phyloP scores from a whole-genome alignment of 2,329 filamentous ascomycete genomes.

The Cylindrodendrum hubeiense region DNA sequence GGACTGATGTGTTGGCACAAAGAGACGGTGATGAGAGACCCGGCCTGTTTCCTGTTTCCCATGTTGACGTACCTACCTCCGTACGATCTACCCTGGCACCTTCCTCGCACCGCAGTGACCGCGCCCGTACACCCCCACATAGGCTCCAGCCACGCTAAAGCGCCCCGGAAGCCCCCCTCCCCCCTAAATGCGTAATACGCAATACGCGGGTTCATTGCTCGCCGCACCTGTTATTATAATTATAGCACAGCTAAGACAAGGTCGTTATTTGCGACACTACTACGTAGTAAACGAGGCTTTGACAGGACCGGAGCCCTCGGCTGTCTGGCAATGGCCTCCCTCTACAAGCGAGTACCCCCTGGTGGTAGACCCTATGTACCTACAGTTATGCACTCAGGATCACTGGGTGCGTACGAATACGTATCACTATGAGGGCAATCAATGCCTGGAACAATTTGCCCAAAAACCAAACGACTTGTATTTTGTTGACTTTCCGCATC shows the following conservation, averaged over 20 bases:
- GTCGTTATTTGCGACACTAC: background rate
- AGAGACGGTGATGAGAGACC: slow-evolving; percentile 33
- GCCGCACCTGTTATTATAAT: background rate
- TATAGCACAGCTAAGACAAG: background rate
- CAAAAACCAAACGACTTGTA: slow-evolving; percentile 42
- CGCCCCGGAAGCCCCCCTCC: background rate
- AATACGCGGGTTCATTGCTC: background rate
- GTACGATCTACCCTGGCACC: slow-evolving; percentile 16
- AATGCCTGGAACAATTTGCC: slow-evolving; percentile 11
- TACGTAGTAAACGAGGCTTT: too few relatives aligned
- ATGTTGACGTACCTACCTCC: slow-evolving; percentile 34
- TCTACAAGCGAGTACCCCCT: background rate
- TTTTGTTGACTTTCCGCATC: slow-evolving; percentile 42
- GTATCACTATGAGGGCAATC: slow-evolving; percentile 1
- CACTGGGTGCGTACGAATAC: background rate
- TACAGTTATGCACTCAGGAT: background rate
- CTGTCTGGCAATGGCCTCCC: background rate
- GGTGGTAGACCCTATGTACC: background rate
- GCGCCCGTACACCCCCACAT: slow-evolving; percentile 21
- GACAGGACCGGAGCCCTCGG: background rate
- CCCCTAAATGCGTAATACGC: background rate
- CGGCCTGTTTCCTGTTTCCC: slow-evolving; percentile 23
- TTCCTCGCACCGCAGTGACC: slow-evolving; percentile 6
- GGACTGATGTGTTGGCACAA: slow-evolving; percentile 37
- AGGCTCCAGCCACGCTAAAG: slow-evolving; percentile 11